Percentiles rank a stretch among this genome's conserved stretches.
Evolutionary conservation across 768 basidiomycete species (phyloP).

Genomic region (Russula dissimulans): DNA sequence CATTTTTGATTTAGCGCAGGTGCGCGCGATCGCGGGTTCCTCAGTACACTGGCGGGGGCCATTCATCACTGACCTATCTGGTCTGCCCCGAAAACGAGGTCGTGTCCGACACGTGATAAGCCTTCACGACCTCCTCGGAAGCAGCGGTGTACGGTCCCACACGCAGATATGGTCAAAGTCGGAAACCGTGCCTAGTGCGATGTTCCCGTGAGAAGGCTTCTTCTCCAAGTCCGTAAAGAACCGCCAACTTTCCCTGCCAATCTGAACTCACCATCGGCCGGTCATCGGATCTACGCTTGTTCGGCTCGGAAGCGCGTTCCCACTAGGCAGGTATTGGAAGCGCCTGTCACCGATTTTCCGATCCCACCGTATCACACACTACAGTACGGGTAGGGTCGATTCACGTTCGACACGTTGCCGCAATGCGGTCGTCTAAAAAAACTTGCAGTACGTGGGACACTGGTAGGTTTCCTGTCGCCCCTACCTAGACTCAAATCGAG

Average conservation of each 20-base stretch:
- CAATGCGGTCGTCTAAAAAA: background rate
- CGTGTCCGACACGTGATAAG: no score
- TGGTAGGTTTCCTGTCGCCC: background rate
- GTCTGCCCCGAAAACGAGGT: no score
- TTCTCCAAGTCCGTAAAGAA: background rate
- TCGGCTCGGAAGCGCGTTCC: background rate
- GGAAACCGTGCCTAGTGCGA: background rate
- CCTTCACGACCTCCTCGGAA: no score
- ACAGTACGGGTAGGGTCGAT: background rate
- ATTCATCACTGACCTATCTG: no score
- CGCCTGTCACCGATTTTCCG: background rate
- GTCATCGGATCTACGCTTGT: background rate
- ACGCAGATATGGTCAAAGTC: background rate
- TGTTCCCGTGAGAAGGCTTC: background rate
- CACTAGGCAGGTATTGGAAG: background rate
- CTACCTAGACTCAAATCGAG: background rate
- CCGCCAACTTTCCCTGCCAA: no score
- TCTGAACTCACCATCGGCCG: background rate
- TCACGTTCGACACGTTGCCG: background rate
- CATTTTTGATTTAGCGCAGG: no score
- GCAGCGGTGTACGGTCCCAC: no score
- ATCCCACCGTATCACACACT: background rate
- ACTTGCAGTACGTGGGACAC: background rate
- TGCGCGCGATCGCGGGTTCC: no score
- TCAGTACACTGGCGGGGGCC: no score